phyloP scores from a whole-genome alignment of 1,284 basidiomycete genomes.

The Tilletia setariae region DNA sequence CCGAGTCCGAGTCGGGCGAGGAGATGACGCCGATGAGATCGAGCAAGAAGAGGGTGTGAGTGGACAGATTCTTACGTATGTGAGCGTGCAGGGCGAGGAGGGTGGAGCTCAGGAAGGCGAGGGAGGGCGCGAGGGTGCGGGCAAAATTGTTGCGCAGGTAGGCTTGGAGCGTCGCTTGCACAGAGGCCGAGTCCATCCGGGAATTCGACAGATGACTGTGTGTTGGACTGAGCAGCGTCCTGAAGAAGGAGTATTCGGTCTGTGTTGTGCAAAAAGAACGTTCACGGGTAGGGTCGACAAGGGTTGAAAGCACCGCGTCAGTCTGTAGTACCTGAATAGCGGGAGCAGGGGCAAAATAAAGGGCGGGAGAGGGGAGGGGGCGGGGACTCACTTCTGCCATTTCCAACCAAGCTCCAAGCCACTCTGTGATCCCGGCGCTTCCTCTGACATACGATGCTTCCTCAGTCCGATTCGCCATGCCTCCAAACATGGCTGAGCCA shows the following conservation, averaged over 20 bases:
- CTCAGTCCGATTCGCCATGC: constrained; percentile 19
- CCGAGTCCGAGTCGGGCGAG: neutral
- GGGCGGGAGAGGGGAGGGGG: constrained; percentile 13
- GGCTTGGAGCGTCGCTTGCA: constrained; percentile 22
- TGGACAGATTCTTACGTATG: constrained; percentile 31
- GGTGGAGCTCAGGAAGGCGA: constrained; percentile 26
- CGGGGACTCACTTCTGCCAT: constrained; percentile 33
- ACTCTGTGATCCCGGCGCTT: constrained; percentile 29
- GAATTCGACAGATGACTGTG: constrained; percentile 26
- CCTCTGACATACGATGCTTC: constrained; percentile 26
- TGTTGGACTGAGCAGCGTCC: constrained; percentile 24
- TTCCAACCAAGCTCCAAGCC: constrained; percentile 34
- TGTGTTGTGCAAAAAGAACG: too few species aligned
- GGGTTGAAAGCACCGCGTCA: constrained; percentile 18
- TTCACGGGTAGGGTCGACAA: constrained; percentile 17
- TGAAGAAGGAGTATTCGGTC: constrained; percentile 31
- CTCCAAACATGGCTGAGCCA: constrained; percentile 16
- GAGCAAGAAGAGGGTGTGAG: constrained; percentile 42
- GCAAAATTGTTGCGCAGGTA: constrained; percentile 30
- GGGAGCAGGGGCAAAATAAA: constrained; percentile 15
- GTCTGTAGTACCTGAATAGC: constrained; percentile 13
- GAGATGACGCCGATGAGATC: constrained; percentile 23
- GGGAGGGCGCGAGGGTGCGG: constrained; percentile 26
- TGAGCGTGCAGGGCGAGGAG: constrained; percentile 35
- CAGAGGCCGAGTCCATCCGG: neutral